Evolutionary conservation across 2,329 filamentous ascomycete species (phyloP).

Genomic region (Diaporthe sp.): DNA sequence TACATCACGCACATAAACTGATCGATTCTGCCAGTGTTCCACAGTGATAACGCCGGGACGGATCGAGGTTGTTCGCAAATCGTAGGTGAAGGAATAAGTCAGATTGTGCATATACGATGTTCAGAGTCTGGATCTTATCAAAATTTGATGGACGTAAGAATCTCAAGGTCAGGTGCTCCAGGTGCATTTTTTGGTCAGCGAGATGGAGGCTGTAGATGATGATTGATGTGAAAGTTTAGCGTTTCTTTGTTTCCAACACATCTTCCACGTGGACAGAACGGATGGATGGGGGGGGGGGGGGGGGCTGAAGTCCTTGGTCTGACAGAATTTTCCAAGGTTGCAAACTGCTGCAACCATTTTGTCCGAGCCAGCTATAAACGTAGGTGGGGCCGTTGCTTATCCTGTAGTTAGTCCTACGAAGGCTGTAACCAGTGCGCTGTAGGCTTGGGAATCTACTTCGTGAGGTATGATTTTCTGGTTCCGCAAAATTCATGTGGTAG

Average conservation of each 20-base stretch:
- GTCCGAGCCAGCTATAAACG: neutral
- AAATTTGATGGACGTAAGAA: neutral
- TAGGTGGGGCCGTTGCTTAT: neutral
- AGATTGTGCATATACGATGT: neutral
- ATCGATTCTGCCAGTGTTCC: neutral
- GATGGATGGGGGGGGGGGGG: too few species aligned
- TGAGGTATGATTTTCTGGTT: neutral
- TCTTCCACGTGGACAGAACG: neutral
- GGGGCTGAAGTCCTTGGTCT: neutral
- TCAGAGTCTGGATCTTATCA: neutral
- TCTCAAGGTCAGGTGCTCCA: neutral
- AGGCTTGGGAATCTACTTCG: neutral
- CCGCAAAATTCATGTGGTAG: neutral
- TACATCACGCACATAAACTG: neutral
- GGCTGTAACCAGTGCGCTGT: neutral
- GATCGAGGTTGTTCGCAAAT: neutral
- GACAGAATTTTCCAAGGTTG: neutral
- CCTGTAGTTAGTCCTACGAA: neutral
- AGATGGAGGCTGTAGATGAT: neutral
- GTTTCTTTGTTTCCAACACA: neutral
- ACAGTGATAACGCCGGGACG: neutral
- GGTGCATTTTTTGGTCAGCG: neutral
- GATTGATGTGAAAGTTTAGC: neutral
- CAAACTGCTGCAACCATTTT: neutral
- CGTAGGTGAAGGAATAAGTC: neutral